phyloP scores from a whole-genome alignment of 805 yeast genomes.

The Saturnispora diversa region DNA sequence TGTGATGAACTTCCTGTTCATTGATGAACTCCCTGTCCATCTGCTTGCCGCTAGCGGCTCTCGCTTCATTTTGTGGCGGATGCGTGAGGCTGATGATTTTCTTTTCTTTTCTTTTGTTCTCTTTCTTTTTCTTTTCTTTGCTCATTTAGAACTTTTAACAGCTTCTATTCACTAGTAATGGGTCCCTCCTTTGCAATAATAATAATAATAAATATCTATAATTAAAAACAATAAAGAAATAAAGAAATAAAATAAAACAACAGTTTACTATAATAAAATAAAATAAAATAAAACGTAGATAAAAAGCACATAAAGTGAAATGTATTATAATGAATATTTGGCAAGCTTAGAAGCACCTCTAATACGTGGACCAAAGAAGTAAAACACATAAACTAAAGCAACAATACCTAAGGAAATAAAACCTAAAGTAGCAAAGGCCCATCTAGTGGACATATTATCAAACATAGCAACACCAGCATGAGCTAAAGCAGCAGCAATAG shows the following conservation, averaged over 20 bases:
- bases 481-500: conserved; percentile 30
- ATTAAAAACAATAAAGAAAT: too few relatives aligned
- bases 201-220: too few relatives aligned
- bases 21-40: too few relatives aligned
- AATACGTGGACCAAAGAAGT: conserved; percentile 28
- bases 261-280: neutral
- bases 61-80: too few relatives aligned
- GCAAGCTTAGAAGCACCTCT: conserved; percentile 28
- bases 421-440: conserved; percentile 31
- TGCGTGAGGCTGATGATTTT: too few relatives aligned
- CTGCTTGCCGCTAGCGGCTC: too few relatives aligned
- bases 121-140: too few relatives aligned
- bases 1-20: too few relatives aligned
- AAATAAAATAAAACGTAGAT: neutral
- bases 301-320: neutral
- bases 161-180: too few relatives aligned
- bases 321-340: conserved; percentile 14
- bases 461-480: conserved; percentile 35
- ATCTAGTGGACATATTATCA: conserved; percentile 29
- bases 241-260: neutral
- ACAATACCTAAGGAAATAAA: conserved; percentile 29
- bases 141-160: too few relatives aligned
- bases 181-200: too few relatives aligned
- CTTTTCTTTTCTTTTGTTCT: too few relatives aligned
- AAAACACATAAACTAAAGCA: conserved; percentile 28